Conservation (phyloP, 495 filamentous ascomycete species). For the Evernia prunastri region DNA sequence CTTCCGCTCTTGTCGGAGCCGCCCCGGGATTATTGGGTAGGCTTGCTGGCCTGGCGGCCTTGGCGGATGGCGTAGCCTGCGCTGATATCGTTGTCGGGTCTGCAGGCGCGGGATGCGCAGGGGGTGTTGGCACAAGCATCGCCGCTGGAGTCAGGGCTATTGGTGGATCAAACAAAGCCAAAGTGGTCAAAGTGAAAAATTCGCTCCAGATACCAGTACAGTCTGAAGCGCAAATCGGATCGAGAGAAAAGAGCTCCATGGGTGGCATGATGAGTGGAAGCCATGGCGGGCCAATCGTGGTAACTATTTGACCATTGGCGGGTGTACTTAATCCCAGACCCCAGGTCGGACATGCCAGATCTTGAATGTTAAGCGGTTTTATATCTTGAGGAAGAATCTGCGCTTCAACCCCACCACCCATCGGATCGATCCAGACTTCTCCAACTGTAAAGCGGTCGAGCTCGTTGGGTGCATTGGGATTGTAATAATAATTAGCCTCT, state of each 20-base stretch:
- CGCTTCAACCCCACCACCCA: no score
- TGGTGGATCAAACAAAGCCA: neutral
- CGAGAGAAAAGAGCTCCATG: no score
- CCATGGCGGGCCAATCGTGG: conserved; percentile 13
- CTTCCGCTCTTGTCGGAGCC: neutral
- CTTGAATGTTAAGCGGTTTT: neutral
- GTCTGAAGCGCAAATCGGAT: neutral
- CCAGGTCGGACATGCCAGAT: conserved; percentile 10
- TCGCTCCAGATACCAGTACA: neutral
- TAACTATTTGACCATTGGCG: neutral
- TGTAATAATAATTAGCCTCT: no score
- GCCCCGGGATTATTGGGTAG: neutral
- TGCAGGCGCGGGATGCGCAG: neutral
- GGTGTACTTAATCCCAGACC: neutral
- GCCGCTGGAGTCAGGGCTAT: neutral
- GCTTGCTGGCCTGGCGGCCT: neutral
- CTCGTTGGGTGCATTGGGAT: no score
- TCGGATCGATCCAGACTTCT: neutral
- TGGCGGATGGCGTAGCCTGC: neutral
- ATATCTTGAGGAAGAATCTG: no score
- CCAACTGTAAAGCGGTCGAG: neutral
- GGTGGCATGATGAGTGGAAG: no score
- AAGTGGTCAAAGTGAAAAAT: no score
- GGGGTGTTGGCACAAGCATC: neutral
- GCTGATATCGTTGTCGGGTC: conserved; percentile 1